Evolutionary conservation across 768 basidiomycete species (phyloP).

Genomic region (Mycena sanguinolenta): DNA sequence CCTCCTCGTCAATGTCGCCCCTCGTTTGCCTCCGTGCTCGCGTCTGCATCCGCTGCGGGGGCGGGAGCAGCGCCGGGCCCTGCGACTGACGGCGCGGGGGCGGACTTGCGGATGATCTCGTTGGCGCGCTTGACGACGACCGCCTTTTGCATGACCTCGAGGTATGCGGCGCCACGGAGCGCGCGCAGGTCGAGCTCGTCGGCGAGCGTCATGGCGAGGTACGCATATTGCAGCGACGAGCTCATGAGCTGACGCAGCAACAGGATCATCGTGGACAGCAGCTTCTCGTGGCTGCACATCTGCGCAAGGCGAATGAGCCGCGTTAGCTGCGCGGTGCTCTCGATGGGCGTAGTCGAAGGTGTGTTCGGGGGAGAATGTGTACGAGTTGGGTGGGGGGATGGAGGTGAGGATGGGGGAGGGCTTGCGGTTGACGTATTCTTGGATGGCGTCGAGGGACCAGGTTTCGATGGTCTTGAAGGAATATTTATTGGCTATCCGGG

Average conservation of each 20-base stretch:
- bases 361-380: slow-evolving; percentile 45
- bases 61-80: slow-evolving; percentile 12
- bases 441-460: slow-evolving; percentile 82
- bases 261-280: slow-evolving; percentile 71
- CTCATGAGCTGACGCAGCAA: slow-evolving; percentile 74
- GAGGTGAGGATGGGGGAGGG: slow-evolving; percentile 64
- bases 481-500: slow-evolving; percentile 79
- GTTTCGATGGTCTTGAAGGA: slow-evolving; percentile 77
- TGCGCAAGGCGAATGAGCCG: slow-evolving; percentile 76
- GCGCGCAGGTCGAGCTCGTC: slow-evolving; percentile 75
- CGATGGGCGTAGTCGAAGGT: slow-evolving; percentile 39
- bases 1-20: slow-evolving; percentile 56
- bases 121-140: slow-evolving; percentile 55
- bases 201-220: slow-evolving; percentile 79
- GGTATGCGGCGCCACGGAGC: slow-evolving; percentile 75
- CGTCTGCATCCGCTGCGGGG: not conserved
- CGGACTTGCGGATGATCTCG: slow-evolving; percentile 44
- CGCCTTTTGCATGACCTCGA: slow-evolving; percentile 80
- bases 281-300: slow-evolving; percentile 70
- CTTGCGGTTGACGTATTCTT: slow-evolving; percentile 73
- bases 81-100: slow-evolving; percentile 29
- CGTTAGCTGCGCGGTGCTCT: slow-evolving; percentile 64
- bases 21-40: slow-evolving; percentile 36
- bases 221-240: slow-evolving; percentile 74
- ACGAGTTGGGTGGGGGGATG: slow-evolving; percentile 54